These are phyloP conservation scores for Termitomyces sp. DNA, from an alignment of 768 basidiomycete genomes.

Conservation along the genomic window DNA sequence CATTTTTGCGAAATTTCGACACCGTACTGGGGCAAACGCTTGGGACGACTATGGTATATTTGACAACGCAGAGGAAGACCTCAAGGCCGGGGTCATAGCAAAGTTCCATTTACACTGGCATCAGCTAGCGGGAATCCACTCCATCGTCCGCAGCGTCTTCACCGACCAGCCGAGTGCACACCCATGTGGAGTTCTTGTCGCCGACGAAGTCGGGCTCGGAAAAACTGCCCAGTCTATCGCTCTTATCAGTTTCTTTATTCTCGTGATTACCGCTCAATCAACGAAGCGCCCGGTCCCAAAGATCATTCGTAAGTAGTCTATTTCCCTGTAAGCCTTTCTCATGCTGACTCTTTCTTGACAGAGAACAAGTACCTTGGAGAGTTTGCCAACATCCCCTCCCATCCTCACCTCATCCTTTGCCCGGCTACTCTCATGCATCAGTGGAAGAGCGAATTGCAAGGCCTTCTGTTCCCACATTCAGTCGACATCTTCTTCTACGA, in stretches of 20 bases:
- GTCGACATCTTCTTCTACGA: conserved; percentile 22
- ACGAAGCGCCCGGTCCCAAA: neutral
- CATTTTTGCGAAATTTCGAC: conserved; percentile 15
- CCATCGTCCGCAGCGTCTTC: conserved; percentile 14
- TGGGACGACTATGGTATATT: conserved; percentile 10
- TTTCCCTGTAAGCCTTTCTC: neutral
- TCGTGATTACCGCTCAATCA: conserved; percentile 1
- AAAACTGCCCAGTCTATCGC: conserved; percentile 21
- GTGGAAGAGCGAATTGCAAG: neutral
- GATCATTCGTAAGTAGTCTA: conserved; percentile 1
- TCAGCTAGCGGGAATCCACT: conserved; percentile 18
- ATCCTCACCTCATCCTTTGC: neutral
- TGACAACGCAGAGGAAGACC: neutral
- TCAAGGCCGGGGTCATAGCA: neutral
- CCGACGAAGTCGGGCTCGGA: conserved; percentile 26
- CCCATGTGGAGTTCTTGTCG: conserved; percentile 14
- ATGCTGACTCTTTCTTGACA: neutral
- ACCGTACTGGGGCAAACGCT: conserved; percentile 13
- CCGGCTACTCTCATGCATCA: neutral
- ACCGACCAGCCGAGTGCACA: neutral
- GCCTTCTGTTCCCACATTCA: neutral
- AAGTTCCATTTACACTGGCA: conserved; percentile 19
- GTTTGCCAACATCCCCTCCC: neutral
- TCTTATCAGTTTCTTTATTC: conserved; percentile 16
- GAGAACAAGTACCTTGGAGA: neutral